Evolutionary conservation across 2,329 filamentous ascomycete species (phyloP).

Genomic region (Bipolaris cookei): DNA sequence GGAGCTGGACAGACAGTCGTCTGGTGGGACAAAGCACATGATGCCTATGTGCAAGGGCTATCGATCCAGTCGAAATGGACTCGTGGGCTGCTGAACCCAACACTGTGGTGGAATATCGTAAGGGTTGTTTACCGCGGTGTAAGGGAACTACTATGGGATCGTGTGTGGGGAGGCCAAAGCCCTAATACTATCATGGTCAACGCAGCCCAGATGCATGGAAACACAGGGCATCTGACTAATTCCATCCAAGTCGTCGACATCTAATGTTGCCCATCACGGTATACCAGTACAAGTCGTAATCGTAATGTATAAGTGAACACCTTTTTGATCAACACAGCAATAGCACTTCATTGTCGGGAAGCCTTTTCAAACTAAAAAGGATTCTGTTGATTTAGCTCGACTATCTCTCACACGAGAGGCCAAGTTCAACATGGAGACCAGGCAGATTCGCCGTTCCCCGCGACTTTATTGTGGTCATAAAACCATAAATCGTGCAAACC

Average conservation of each 20-base stretch:
- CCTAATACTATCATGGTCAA: slow-evolving; percentile 65
- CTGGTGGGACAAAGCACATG: slow-evolving; percentile 77
- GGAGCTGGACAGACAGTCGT: slow-evolving; percentile 72
- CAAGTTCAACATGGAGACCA: slow-evolving; percentile 51
- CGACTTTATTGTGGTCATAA: slow-evolving; percentile 48
- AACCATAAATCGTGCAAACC: slow-evolving; percentile 44
- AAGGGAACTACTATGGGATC: slow-evolving; percentile 64
- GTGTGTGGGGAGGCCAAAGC: slow-evolving; percentile 62
- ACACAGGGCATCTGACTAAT: slow-evolving; percentile 58
- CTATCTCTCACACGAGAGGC: slow-evolving; percentile 39
- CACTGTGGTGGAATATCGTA: slow-evolving; percentile 59
- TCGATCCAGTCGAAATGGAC: slow-evolving; percentile 48
- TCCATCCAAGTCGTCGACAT: slow-evolving; percentile 51
- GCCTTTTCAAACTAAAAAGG: slow-evolving; percentile 46
- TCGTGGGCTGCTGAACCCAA: slow-evolving; percentile 46
- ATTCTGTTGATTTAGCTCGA: slow-evolving; percentile 49
- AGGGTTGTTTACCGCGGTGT: slow-evolving; percentile 61
- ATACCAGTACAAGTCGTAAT: slow-evolving; percentile 29
- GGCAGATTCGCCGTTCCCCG: slow-evolving; percentile 48
- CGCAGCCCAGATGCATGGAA: slow-evolving; percentile 61
- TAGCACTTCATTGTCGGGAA: slow-evolving; percentile 42
- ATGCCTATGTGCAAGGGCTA: slow-evolving; percentile 71
- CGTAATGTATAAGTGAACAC: slow-evolving; percentile 36
- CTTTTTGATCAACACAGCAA: slow-evolving; percentile 35
- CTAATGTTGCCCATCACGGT: slow-evolving; percentile 37